Conservation (phyloP, 2,329 filamentous ascomycete species). For the Aspergillus amoenus region DNA sequence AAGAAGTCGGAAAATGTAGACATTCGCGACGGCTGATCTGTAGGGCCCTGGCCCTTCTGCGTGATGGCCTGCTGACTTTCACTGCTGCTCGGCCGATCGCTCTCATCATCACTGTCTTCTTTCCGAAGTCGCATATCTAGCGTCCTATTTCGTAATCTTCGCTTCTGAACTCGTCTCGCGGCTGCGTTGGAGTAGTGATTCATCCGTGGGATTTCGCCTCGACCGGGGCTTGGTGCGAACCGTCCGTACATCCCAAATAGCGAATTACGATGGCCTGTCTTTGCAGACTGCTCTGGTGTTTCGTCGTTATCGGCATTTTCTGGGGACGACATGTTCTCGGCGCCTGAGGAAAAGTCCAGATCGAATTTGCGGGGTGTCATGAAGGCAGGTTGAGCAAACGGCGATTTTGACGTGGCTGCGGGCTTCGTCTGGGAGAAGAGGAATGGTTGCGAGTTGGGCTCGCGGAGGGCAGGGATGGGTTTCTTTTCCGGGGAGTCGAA, state of each 20-base stretch:
- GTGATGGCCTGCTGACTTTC: slow-evolving; percentile 24
- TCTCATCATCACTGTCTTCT: slow-evolving; percentile 44
- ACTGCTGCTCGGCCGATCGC: slow-evolving; percentile 39
- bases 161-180: slow-evolving; percentile 48
- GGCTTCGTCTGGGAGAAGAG: slow-evolving; percentile 46
- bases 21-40: slow-evolving; percentile 25
- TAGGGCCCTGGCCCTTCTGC: slow-evolving; percentile 19
- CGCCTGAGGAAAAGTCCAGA: slow-evolving; percentile 49
- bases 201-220: slow-evolving; percentile 62
- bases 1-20: slow-evolving; percentile 54
- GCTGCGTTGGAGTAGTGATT: slow-evolving; percentile 48
- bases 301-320: slow-evolving; percentile 49
- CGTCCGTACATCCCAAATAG: slow-evolving; percentile 43
- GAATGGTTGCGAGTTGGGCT: slow-evolving; percentile 51
- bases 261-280: slow-evolving; percentile 38
- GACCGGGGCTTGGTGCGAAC: slow-evolving; percentile 55
- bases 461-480: slow-evolving; percentile 46
- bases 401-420: slow-evolving; percentile 31
- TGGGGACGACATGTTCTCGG: slow-evolving; percentile 47
- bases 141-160: slow-evolving; percentile 48
- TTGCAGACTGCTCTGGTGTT: slow-evolving; percentile 43
- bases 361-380: slow-evolving; percentile 51
- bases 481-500: slow-evolving; percentile 52
- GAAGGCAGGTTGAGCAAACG: slow-evolving; percentile 45
- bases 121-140: slow-evolving; percentile 41